phyloP scores from a whole-genome alignment of 1,284 basidiomycete genomes.

The Ceratobasidium sp. region DNA sequence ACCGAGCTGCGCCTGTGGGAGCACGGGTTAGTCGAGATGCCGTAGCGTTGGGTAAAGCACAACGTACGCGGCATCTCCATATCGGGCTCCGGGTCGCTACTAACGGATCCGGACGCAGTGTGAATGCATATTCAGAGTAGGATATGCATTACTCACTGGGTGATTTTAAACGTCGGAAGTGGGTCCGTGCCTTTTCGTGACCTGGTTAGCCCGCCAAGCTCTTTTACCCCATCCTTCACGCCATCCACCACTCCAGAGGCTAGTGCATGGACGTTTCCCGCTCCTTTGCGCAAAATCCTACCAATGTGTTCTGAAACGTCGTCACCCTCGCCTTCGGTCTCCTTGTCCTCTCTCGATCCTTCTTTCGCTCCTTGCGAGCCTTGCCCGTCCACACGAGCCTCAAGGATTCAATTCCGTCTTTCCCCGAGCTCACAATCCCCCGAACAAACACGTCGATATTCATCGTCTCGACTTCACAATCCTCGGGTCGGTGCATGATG shows the following conservation, averaged over 20 bases:
- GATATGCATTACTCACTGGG: constrained; percentile 9
- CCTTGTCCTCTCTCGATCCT: constrained; percentile 62
- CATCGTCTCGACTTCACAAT: constrained; percentile 43
- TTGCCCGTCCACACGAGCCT: constrained; percentile 40
- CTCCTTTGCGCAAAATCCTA: constrained; percentile 29
- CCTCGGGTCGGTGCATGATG: constrained; percentile 60
- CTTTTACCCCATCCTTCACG: constrained; percentile 32
- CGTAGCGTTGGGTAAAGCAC: neutral
- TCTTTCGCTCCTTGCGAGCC: constrained; percentile 54
- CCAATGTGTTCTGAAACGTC: constrained; percentile 35
- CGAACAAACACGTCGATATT: constrained; percentile 32
- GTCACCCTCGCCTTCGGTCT: constrained; percentile 33
- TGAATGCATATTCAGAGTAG: neutral
- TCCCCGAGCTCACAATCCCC: constrained; percentile 30
- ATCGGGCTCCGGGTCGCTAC: constrained; percentile 35
- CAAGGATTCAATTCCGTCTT: constrained; percentile 38
- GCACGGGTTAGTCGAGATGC: neutral
- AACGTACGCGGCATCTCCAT: constrained; percentile 1
- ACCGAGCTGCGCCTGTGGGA: constrained; percentile 13
- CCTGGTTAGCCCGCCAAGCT: constrained; percentile 27
- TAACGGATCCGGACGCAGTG: neutral
- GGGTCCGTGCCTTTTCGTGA: constrained; percentile 30
- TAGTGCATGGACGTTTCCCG: constrained; percentile 26
- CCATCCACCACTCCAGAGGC: constrained; percentile 34
- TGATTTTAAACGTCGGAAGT: constrained; percentile 32